phyloP scores from a whole-genome alignment of 1,284 basidiomycete species.

The Dichomitus squalens region DNA sequence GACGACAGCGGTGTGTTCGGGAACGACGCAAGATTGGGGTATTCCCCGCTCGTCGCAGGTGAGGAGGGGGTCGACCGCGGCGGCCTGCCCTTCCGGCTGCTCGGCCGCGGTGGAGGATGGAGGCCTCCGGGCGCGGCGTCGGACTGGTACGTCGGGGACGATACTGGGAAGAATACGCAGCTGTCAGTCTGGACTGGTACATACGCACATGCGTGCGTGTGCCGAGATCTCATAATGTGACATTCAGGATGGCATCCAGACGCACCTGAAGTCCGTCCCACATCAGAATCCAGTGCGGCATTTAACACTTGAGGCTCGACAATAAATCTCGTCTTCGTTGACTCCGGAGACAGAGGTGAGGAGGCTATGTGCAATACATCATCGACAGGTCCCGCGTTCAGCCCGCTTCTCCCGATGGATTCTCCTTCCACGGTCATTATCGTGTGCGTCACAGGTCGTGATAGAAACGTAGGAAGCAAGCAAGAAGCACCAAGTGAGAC shows the following conservation, averaged over 20 bases:
- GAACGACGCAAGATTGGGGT: constrained; percentile 11
- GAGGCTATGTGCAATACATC: constrained; percentile 7
- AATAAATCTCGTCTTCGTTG: constrained; percentile 16
- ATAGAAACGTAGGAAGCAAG: not conserved
- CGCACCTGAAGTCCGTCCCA: constrained; percentile 9
- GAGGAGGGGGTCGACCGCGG: constrained; percentile 12
- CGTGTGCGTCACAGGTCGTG: constrained; percentile 16
- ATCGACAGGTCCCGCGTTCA: not conserved
- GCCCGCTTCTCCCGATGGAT: not conserved
- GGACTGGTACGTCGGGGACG: not conserved
- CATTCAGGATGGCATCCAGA: not conserved
- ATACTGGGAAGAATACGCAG: not conserved
- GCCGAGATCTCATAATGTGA: not conserved
- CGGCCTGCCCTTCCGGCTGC: constrained; percentile 7
- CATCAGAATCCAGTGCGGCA: constrained; percentile 16
- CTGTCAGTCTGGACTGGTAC: constrained; percentile 3
- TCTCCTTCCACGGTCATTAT: constrained; percentile 6
- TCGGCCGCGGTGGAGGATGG: constrained; percentile 19
- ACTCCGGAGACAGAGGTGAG: constrained; percentile 7
- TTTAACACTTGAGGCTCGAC: constrained; percentile 23
- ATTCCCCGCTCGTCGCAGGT: constrained; percentile 11
- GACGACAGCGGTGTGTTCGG: constrained; percentile 22
- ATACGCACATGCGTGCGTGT: not conserved
- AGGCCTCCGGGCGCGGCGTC: constrained; percentile 5
- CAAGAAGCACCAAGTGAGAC: not conserved